These are phyloP conservation scores for Chaetomium fimeti DNA, from an alignment of 495 filamentous ascomycete genomes.

Conservation along the genomic window DNA sequence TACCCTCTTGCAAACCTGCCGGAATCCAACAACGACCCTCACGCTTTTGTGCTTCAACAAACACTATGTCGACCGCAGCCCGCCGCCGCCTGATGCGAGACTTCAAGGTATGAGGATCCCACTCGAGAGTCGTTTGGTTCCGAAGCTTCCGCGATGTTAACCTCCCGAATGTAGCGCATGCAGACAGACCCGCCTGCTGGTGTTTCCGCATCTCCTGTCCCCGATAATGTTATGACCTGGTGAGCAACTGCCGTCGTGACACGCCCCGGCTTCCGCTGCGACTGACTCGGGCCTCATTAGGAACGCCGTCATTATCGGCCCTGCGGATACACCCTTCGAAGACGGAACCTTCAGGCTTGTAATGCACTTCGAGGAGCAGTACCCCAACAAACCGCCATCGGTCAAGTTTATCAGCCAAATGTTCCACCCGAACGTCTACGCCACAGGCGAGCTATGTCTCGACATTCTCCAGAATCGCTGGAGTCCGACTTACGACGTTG, in stretches of 20 bases:
- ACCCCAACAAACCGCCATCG: conserved; percentile 94
- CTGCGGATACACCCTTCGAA: conserved; percentile 96
- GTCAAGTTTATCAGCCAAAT: conserved; percentile 99
- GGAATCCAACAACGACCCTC: not conserved
- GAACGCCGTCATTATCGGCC: conserved; percentile 99
- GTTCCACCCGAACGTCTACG: conserved; percentile 99
- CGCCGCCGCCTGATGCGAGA: conserved; percentile 95
- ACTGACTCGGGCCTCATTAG: conserved; percentile 45
- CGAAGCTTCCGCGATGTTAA: conserved; percentile 20
- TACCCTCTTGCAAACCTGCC: not conserved
- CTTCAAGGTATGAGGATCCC: conserved; percentile 74
- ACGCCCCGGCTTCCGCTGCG: not conserved
- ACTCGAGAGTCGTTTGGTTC: not conserved
- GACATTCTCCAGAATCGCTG: conserved; percentile 98
- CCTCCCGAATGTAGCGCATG: conserved; percentile 70
- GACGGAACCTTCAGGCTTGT: conserved; percentile 96
- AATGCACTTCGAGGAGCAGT: conserved; percentile 99
- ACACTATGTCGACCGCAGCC: conserved; percentile 84
- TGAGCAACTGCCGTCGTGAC: conserved; percentile 43
- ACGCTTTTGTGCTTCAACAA: not conserved
- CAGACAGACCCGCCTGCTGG: conserved; percentile 97
- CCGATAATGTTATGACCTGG: conserved; percentile 99
- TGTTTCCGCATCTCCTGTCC: conserved; percentile 92
- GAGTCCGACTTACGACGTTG: conserved; percentile 98
- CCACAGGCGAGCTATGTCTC: conserved; percentile 91